These are phyloP conservation scores for Wakefieldia striispora DNA, from an alignment of 768 basidiomycete genomes.

Conservation along the genomic window DNA sequence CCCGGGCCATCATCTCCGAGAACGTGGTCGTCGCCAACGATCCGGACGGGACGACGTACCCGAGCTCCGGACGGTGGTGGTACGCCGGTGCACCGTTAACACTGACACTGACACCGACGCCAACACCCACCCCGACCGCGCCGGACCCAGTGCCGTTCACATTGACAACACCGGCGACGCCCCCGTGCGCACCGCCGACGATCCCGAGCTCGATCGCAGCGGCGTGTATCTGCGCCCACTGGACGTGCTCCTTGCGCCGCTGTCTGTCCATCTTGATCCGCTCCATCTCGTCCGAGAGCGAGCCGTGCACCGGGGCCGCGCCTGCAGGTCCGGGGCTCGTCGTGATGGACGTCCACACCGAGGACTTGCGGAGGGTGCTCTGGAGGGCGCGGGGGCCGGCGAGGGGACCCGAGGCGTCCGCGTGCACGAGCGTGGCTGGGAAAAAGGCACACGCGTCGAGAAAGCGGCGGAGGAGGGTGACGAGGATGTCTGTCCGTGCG, in stretches of 20 bases:
- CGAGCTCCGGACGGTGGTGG: slow-evolving; percentile 35
- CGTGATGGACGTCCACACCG: slow-evolving; percentile 47
- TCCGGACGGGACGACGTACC: slow-evolving; percentile 38
- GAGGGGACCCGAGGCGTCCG: slow-evolving; percentile 52
- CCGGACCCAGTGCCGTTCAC: neutral
- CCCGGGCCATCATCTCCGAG: slow-evolving; percentile 60
- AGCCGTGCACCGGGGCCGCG: slow-evolving; percentile 17
- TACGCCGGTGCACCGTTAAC: slow-evolving; percentile 23
- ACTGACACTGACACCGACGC: neutral
- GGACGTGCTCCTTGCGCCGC: slow-evolving; percentile 60
- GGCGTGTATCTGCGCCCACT: slow-evolving; percentile 66
- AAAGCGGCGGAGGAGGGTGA: slow-evolving; percentile 43
- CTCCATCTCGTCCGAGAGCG: slow-evolving; percentile 60
- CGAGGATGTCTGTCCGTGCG: slow-evolving; percentile 9
- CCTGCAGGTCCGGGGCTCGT: neutral
- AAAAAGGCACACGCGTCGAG: slow-evolving; percentile 53
- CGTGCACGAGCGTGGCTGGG: slow-evolving; percentile 46
- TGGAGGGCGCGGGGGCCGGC: slow-evolving; percentile 58
- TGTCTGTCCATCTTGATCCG: slow-evolving; percentile 59
- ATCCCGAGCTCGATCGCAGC: slow-evolving; percentile 61
- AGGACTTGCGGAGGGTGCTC: slow-evolving; percentile 55
- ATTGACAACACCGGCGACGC: no score
- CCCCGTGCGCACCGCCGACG: slow-evolving; percentile 22
- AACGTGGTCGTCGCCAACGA: slow-evolving; percentile 39
- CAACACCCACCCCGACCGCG: neutral